phyloP scores from a whole-genome alignment of 352 stramenopile genomes.

The Hyaloperonospora arabidopsidis region DNA sequence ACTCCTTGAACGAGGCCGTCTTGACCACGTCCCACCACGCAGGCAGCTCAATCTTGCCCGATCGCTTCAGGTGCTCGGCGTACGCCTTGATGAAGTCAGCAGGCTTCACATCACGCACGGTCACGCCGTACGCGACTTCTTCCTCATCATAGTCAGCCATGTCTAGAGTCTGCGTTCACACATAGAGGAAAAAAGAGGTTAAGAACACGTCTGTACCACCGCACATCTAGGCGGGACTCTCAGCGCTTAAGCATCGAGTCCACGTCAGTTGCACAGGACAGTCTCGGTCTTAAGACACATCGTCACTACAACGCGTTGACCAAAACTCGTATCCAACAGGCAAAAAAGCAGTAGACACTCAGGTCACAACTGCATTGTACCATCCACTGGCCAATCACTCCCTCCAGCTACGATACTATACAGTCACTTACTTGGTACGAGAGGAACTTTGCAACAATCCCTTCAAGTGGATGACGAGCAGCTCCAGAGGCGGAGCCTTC shows the following conservation, averaged over 20 bases:
- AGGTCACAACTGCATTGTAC: background rate
- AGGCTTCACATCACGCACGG: slow-evolving; percentile 94
- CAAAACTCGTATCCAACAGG: too few species aligned
- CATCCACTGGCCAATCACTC: too few species aligned
- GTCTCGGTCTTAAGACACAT: slow-evolving; percentile 87
- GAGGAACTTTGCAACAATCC: slow-evolving; percentile 84
- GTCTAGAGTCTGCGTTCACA: slow-evolving; percentile 40
- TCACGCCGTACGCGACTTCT: slow-evolving; percentile 86
- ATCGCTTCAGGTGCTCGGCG: slow-evolving; percentile 98
- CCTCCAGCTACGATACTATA: too few species aligned
- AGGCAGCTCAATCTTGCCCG: slow-evolving; percentile 97
- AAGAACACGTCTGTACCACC: slow-evolving; percentile 90
- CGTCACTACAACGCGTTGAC: slow-evolving; percentile 36
- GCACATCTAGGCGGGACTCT: slow-evolving; percentile 38
- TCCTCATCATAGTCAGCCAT: slow-evolving; percentile 80
- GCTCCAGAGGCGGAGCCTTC: slow-evolving; percentile 7
- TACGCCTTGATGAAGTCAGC: slow-evolving; percentile 98
- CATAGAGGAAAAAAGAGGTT: slow-evolving; percentile 31
- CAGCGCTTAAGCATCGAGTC: slow-evolving; percentile 18
- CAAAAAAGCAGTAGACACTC: too few species aligned
- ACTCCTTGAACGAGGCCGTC: slow-evolving; percentile 97
- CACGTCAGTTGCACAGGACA: slow-evolving; percentile 72
- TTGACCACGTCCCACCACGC: slow-evolving; percentile 98
- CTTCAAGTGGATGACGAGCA: slow-evolving; percentile 15
- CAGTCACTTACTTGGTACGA: slow-evolving; percentile 72